phyloP scores from a whole-genome alignment of 257 asterid genomes.

The Solanum sejunctum region DNA sequence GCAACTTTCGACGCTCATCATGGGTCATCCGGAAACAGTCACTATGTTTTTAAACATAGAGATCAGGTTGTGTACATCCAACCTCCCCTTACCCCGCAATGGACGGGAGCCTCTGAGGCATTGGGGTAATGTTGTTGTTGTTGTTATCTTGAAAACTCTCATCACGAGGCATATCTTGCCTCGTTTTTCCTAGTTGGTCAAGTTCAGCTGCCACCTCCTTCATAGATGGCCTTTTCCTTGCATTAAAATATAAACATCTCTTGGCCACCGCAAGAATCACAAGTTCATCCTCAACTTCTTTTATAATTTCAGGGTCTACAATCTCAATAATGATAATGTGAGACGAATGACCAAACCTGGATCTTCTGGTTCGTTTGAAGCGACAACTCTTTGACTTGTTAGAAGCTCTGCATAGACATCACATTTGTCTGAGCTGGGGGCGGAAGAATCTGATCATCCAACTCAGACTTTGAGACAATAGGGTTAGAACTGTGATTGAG shows the following conservation, averaged over 20 bases:
- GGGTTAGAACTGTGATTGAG: background rate
- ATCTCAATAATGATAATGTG: constrained; percentile 1
- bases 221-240: constrained; percentile 22
- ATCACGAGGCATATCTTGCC: background rate
- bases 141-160: background rate
- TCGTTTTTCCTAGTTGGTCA: constrained; percentile 6
- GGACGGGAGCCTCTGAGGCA: no score
- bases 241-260: constrained; percentile 7
- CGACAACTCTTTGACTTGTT: constrained; percentile 17
- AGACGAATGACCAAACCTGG: constrained; percentile 20
- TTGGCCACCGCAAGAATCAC: constrained; percentile 8
- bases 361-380: background rate
- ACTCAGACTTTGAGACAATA: background rate
- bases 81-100: no score
- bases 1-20: no score
- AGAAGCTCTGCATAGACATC: constrained; percentile 28
- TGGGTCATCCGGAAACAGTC: no score
- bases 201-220: constrained; percentile 21
- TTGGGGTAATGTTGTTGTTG: no score
- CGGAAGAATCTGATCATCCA: background rate
- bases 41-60: no score
- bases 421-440: constrained; percentile 15
- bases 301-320: constrained; percentile 1
- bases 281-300: constrained; percentile 8
- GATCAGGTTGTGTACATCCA: no score